Evolutionary conservation across 495 filamentous ascomycete genomes (phyloP), one percentile per base, ranked within the genome.

Genomic region (Penicillium fimorum): DNA sequence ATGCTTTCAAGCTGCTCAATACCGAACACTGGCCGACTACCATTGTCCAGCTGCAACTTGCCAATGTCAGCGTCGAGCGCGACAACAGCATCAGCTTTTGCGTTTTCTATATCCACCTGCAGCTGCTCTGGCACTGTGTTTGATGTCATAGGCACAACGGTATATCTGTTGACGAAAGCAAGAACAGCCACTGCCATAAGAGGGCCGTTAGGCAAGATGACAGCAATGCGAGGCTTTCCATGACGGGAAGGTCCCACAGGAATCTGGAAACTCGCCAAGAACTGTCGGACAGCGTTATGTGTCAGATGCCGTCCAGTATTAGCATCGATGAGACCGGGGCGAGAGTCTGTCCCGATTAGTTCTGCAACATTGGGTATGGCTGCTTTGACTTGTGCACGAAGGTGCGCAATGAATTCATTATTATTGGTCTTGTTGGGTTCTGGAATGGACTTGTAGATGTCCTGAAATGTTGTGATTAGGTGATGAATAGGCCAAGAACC

Each of bases 41-140:
- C 55, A 18, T 59, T 46, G 30, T 62, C 45, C 7, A 65, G 45
- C 17, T 43, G 40, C 43, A 65, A 22, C 52, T 62, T 65, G 22
- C 11, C 53, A 37, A 65, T 56, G 38, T 65, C 62, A 47, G 27
- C 41, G 33, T 55, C 62, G 48, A 65, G 47, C 24, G 59, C 62
- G 29, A 65, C 52, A 45, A 65, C 56, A 24, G 62, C 59, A 52
- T 58, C 59, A 20, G 59, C 59, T 59, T 62, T 42, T 6, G 56
- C 52, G 6, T 59, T 55, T 10, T 58, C 52, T 13, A 65, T 59
- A 40, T 65, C 62, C 47, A 56, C 51, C 4, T 59, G 62, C 11
- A 65, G 45, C n/a, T 65, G 62, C 35, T 62, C 62, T 41, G 62
- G 55, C 9, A 48, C 59, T 13, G 59, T 59, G 17, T 58, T 62